Evolutionary conservation across 2,329 filamentous ascomycete genomes (phyloP), one percentile per base, ranked within the genome.

Genomic region (Neonectria hederae): DNA sequence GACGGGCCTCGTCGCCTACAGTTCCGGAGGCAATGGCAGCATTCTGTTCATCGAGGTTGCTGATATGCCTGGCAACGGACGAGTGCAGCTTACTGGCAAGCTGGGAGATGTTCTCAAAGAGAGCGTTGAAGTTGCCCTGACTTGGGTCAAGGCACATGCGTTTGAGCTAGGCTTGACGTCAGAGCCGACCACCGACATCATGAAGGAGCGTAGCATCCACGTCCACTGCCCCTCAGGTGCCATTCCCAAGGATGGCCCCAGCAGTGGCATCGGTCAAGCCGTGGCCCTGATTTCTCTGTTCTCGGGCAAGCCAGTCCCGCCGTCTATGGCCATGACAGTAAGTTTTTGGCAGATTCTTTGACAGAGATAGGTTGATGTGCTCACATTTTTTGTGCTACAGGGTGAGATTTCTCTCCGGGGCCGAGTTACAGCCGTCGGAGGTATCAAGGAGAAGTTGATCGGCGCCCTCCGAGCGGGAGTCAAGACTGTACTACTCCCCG

Each of bases 31-130:
- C 52, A 95, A 97, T 77, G 96, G 96, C 67, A 94, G 92, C 76
- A 99, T 99, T 74, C 86, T 99, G 60, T 99, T 99, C 83, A 99
- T 99, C 73, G 96, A 99, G 80, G 93, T 97, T 48, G 93, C 95
- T 11, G 94, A 97, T 76, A 98, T 98, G 94, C 96, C 96, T 0
- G 96, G 96, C 46, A 90, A 88, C 61, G 96, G 96, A 35, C 90
- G 91, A 57, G 93, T 99, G 38, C 96, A 98, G 80, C 89, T 99
- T 26, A 99, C 96, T 1, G 96, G 96, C 66, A 98, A 97, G 78
- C 89, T 99, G 7, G 96, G 96, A 68, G 94, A 97, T 72, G 96
- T 99, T 30, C 88, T 99, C 63, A 98, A 98, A 80, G 96, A 99
- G 80, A 95, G 91, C 67, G 96, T 98, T 45, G 95, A 98, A 79